Conservation (phyloP, 2,329 filamentous ascomycete genomes). For the Aspergillus neotritici region DNA sequence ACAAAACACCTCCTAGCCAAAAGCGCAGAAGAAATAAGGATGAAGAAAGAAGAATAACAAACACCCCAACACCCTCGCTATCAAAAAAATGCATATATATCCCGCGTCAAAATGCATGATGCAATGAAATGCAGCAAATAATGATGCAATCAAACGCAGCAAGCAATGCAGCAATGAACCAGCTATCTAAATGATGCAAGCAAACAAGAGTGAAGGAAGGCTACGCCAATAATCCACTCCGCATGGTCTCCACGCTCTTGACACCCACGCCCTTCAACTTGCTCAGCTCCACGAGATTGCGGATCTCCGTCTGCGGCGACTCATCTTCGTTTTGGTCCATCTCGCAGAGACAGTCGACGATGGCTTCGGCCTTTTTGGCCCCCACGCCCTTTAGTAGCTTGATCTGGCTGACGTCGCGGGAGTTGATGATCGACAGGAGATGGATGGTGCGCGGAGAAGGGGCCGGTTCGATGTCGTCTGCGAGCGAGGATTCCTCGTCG, state of each 20-base stretch:
- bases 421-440: slow-evolving; percentile 44
- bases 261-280: slow-evolving; percentile 41
- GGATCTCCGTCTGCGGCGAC: slow-evolving; percentile 27
- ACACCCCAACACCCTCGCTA: too few relatives aligned
- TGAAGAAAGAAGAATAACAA: too few relatives aligned
- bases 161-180: slow-evolving; percentile 9
- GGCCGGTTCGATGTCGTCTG: slow-evolving; percentile 17
- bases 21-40: too few relatives aligned
- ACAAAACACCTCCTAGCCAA: too few relatives aligned
- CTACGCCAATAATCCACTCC: slow-evolving; percentile 37
- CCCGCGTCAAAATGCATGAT: slow-evolving; percentile 1
- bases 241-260: slow-evolving; percentile 45
- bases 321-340: slow-evolving; percentile 29
- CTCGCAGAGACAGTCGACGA: slow-evolving; percentile 43
- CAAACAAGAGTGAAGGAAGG: background rate
- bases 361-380: slow-evolving; percentile 44
- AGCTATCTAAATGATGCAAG: too few relatives aligned
- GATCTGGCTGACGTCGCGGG: slow-evolving; percentile 41
- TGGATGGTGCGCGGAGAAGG: slow-evolving; percentile 40
- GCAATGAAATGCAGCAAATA: slow-evolving; percentile 6
- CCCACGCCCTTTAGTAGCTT: slow-evolving; percentile 44
- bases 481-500: slow-evolving; percentile 13
- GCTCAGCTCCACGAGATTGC: slow-evolving; percentile 37
- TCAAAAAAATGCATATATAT: too few relatives aligned
- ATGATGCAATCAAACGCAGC: slow-evolving; percentile 1